Evolutionary conservation across 139 green algal genomes (phyloP), one percentile per base, ranked within the genome.

Genomic region (Haematococcus lacustris): DNA sequence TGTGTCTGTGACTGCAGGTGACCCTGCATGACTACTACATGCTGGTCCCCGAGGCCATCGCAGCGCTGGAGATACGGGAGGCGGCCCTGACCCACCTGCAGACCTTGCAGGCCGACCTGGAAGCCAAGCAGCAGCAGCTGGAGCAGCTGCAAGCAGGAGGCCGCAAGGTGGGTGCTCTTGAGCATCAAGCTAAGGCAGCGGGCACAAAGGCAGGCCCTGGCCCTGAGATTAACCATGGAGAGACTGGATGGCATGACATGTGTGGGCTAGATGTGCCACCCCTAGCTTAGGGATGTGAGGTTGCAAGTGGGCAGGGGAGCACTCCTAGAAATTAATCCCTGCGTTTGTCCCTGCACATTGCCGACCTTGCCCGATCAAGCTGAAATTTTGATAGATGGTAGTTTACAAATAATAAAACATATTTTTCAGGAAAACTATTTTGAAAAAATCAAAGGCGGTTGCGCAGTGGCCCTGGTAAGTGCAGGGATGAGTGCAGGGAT

Each of bases 41-140:
- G 32, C 64, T 88, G 41, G 47, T 88, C 3, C 83, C 83, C 13
- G 83, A 88, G 75, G 79, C 76, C 1, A 66, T 88, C 28, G 65
- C 63, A 0, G 76, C 79, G n/a, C 61, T 88, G 64, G 73, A 85
- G 67, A 71, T 81, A 66, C 75, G 83, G 0, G 83, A 88, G 73
- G 50, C 43, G 0, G 78, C 71, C 32, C 75, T 85, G 35, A 74
- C 67, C 0, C 53, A 47, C 21, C 57, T 85, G 40, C 68, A 79
- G 38, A 60, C 43, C 30, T 66, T 85, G 70, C 38, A 79, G 76
- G 75, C 77, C 6, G 77, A 88, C 37, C 75, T 88, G 71, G 70
- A 35, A 2, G 39, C 60, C 21, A 83, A 80, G 65, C 74, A 81
- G 67, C 71, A 71, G 35, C 72, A 74, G 74, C 70, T 64, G 40